Base-by-base conservation (phyloP, 2,329 filamentous ascomycete species). In the Pseudofabraea citricarpa region DNA sequence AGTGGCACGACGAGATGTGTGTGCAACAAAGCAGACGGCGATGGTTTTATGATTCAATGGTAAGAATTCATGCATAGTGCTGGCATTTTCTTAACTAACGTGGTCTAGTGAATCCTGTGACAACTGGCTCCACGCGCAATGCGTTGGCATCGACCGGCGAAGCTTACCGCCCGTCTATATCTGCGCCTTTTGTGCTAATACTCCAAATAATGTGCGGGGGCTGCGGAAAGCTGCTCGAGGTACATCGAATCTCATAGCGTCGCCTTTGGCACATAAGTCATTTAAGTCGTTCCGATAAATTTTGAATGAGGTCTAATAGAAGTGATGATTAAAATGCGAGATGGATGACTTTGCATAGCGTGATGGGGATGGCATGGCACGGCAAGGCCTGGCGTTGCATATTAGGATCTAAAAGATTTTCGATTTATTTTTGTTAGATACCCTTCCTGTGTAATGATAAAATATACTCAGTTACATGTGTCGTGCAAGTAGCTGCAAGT, bases 21-120 rank as follows among this genome's bases (percentile, higher is more conserved):
- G 15, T 84, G 80, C 56, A 51, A 62, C 54, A 49, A 63, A 56
- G 38, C 55, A 53, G 69, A 72, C 33, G 60, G 58, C 31, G 67
- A 71, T 36, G 68, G 71, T 39, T 79, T 79, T 52, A 73, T 83
- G 72, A 71, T 84, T 45, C 77, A 81, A 62, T 84, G 80, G 80
- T 83, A 69, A 47, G 73, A 37, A 12, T 12, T n/a, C n/a, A n/a
- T n/a, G n/a, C n/a, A n/a, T n/a, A n/a, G n/a, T n/a, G n/a, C n/a
- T n/a, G n/a, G n/a, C n/a, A n/a, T n/a, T n/a, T n/a, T n/a, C n/a
- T n/a, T n/a, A n/a, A n/a, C n/a, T n/a, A n/a, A n/a, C n/a, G n/a
- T n/a, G 43, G 51, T 40, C 15, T 52, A 83, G 79, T 55, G 74
- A 82, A 63, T 79, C 77, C 19, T 84, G 80, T 57, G 79, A 83